phyloP scores from a whole-genome alignment of 2,329 filamentous ascomycete genomes.

The Pezicula rhizophila region DNA sequence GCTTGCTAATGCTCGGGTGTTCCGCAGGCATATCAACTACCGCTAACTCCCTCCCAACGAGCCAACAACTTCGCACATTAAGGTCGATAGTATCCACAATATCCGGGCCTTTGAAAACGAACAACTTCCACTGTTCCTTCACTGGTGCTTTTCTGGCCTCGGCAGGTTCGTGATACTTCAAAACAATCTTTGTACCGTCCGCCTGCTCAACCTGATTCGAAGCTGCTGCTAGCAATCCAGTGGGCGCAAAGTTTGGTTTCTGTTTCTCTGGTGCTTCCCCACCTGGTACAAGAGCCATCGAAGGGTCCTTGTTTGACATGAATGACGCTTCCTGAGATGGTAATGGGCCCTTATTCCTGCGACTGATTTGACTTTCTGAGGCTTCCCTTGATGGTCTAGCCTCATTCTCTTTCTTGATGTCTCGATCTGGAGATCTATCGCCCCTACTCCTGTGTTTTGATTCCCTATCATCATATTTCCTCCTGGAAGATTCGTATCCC shows the following conservation, averaged over 20 bases:
- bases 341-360: constrained; percentile 39
- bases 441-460: constrained; percentile 17
- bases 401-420: constrained; percentile 7
- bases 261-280: constrained; percentile 60
- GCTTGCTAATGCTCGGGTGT: constrained; percentile 89
- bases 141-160: constrained; percentile 84
- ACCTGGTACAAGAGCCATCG: constrained; percentile 15
- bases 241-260: constrained; percentile 78
- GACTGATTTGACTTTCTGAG: constrained; percentile 16
- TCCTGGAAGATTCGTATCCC: constrained; percentile 10
- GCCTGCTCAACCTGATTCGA: constrained; percentile 72
- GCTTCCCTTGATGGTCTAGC: constrained; percentile 13
- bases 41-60: constrained; percentile 72
- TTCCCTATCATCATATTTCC: constrained; percentile 17
- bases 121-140: constrained; percentile 79
- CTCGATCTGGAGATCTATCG: constrained; percentile 20
- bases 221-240: constrained; percentile 78
- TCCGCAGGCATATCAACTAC: constrained; percentile 81
- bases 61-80: constrained; percentile 75
- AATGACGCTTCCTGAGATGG: constrained; percentile 57
- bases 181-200: constrained; percentile 66
- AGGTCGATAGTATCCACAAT: constrained; percentile 79
- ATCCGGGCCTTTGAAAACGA: constrained; percentile 81
- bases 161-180: constrained; percentile 94
- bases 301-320: constrained; percentile 42